Conservation (phyloP, 176 grass and related monocot genomes). For the Musa itinerans region DNA sequence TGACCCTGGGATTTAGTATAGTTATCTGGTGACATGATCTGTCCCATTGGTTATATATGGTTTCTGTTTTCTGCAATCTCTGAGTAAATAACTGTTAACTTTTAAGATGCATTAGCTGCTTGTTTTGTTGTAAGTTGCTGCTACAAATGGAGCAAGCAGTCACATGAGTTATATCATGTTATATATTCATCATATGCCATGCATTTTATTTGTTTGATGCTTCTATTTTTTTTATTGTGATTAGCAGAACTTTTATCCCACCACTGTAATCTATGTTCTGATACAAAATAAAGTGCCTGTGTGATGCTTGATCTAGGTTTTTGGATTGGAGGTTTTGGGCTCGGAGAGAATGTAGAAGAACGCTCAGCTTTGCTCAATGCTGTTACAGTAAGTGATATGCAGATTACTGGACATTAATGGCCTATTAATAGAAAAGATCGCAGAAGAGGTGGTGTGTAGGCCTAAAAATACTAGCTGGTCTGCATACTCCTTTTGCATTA, state of each 20-base stretch:
- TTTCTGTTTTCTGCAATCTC: neutral
- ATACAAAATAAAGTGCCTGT: neutral
- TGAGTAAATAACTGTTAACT: neutral
- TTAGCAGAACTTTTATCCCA: neutral
- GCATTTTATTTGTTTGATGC: neutral
- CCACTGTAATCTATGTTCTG: neutral
- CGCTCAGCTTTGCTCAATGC: conserved; percentile 64
- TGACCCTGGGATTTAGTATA: neutral
- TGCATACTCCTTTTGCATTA: neutral
- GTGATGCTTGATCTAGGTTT: conserved; percentile 41
- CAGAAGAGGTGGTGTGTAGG: neutral
- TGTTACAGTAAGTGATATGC: conserved; percentile 36
- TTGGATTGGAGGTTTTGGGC: conserved; percentile 90
- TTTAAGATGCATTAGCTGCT: neutral
- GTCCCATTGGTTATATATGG: neutral
- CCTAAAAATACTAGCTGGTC: neutral
- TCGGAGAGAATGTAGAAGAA: conserved; percentile 80
- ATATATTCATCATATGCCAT: neutral
- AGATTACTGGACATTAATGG: neutral
- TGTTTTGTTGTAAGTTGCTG: neutral
- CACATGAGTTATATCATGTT: neutral
- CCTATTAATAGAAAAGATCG: neutral
- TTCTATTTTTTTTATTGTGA: neutral
- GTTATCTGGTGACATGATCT: neutral
- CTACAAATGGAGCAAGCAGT: too few relatives aligned